Conservation (phyloP, 1,284 basidiomycete species). For the Ganoderma lucidum region DNA sequence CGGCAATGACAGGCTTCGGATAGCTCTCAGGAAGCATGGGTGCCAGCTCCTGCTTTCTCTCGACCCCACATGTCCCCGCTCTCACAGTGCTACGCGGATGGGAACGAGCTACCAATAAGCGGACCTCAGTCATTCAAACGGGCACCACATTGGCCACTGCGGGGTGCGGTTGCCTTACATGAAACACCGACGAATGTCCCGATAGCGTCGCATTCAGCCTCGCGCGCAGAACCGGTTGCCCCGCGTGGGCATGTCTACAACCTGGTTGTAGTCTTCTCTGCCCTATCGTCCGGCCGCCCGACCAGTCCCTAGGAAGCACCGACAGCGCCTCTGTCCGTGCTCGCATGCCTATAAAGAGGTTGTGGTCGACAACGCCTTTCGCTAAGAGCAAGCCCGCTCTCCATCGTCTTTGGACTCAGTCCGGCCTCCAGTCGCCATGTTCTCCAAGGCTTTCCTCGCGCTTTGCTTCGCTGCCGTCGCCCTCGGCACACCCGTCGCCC, state of each 20-base stretch:
- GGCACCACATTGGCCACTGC: slow-evolving; percentile 3
- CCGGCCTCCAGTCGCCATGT: slow-evolving; percentile 25
- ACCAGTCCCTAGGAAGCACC: slow-evolving; percentile 9
- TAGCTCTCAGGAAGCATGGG: slow-evolving; percentile 21
- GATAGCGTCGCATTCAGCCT: slow-evolving; percentile 14
- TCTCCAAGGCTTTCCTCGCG: slow-evolving; percentile 36
- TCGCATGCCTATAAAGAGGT: slow-evolving; percentile 19
- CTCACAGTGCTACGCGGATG: slow-evolving; percentile 26
- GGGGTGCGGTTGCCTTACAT: slow-evolving; percentile 22
- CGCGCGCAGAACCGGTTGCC: slow-evolving; percentile 16
- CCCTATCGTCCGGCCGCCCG: slow-evolving; percentile 13
- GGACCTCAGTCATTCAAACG: slow-evolving; percentile 23
- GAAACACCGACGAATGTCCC: slow-evolving; percentile 29
- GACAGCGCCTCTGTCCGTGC: slow-evolving; percentile 3
- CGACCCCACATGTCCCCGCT: slow-evolving; percentile 31
- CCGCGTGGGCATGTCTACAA: slow-evolving; percentile 16
- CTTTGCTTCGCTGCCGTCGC: slow-evolving; percentile 27
- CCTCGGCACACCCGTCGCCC: slow-evolving; percentile 37
- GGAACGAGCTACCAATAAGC: slow-evolving; percentile 19
- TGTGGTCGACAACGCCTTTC: background rate
- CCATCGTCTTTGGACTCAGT: slow-evolving; percentile 13
- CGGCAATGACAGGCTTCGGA: slow-evolving; percentile 6
- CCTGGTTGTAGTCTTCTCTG: slow-evolving; percentile 13
- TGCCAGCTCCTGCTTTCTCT: slow-evolving; percentile 20
- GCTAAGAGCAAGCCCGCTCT: slow-evolving; percentile 26